These are phyloP conservation scores for Nelumbo lutea DNA, from an alignment of 164 flowering plant species.

Conservation along the genomic window DNA sequence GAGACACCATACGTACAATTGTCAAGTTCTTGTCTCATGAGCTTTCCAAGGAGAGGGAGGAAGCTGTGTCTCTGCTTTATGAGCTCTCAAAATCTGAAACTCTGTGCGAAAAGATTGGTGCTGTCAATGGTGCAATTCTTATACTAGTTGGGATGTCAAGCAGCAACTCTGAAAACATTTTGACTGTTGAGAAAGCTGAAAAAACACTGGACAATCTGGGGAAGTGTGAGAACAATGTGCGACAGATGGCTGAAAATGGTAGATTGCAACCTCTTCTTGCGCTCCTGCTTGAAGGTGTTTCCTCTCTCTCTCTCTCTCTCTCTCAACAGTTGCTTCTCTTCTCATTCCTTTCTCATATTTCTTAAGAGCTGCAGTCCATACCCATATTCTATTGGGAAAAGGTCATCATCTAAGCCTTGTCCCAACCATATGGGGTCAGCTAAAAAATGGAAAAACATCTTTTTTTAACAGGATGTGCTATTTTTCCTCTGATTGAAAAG, in stretches of 20 bases:
- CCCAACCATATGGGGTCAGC: too few species aligned
- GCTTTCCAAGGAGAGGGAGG: conserved; percentile 79
- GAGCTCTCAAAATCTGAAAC: conserved; percentile 82
- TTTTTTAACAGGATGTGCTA: too few species aligned
- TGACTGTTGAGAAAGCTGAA: conserved; percentile 80
- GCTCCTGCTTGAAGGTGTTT: conserved; percentile 75
- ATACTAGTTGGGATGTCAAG: conserved; percentile 88
- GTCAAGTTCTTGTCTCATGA: conserved; percentile 85
- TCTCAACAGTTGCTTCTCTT: not conserved
- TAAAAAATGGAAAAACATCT: too few species aligned
- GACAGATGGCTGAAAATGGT: conserved; percentile 96
- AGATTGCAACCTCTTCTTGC: conserved; percentile 83
- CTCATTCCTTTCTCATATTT: not conserved
- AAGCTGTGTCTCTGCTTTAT: conserved; percentile 76
- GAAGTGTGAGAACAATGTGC: conserved; percentile 74
- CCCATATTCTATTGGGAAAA: too few species aligned
- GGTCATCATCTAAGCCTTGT: too few species aligned
- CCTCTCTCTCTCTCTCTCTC: not conserved
- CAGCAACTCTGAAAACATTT: conserved; percentile 78
- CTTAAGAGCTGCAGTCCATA: not conserved
- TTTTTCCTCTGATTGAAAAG: too few species aligned
- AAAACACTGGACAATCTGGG: conserved; percentile 80
- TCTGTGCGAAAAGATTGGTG: conserved; percentile 87
- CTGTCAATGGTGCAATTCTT: conserved; percentile 81
- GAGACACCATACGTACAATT: conserved; percentile 77